Evolutionary conservation across 331 rosid genomes (phyloP), one percentile per base, ranked within the genome.

Genomic region (Phaseolus coccineus): DNA sequence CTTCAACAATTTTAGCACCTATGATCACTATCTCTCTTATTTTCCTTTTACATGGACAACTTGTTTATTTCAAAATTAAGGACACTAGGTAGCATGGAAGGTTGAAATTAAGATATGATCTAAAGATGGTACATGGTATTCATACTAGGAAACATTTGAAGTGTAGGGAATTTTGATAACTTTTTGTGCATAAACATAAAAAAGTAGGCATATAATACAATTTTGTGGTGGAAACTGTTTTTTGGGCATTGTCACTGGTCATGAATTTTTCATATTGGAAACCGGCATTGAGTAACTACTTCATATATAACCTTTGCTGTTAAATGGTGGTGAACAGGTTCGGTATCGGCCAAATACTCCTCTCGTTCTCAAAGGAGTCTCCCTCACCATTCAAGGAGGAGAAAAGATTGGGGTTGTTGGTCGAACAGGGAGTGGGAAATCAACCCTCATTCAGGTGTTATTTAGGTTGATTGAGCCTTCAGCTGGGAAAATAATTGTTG

Each of bases 321-420:
- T 14, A 53, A 80, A 71, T 77, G 64, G 31, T 79, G 85, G 40
- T 3, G 27, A 79, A 62, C 90, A 92, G 94, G 98, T 94, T 58
- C 81, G 96, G 76, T 95, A 93, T 81, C 87, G 97, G 7, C 84
- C 93, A 9, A 90, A 83, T 62, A 91, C 97, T 42, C 98, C 99
- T n/a, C 81, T 95, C 69, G 87, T 95, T 85, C 91, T 95, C 6
- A 93, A 89, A 76, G 99, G 97, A 40, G 64, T 95, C 50, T 86
- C 91, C 74, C 83, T 93, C 35, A 90, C 73, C 83, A 87, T 95
- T 76, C 7, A 64, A 65, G 97, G 93, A 51, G 97, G 94, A 65
- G 94, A 95, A 88, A 95, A 95, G 88, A 80, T 95, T 56, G 99
- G 99, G 16, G 85, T 95, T 22, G 99, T 95, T 59, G 97, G 99